These are phyloP conservation scores for Hibiscus trionum DNA, from an alignment of 345 rosid genomes.

Conservation along the genomic window DNA sequence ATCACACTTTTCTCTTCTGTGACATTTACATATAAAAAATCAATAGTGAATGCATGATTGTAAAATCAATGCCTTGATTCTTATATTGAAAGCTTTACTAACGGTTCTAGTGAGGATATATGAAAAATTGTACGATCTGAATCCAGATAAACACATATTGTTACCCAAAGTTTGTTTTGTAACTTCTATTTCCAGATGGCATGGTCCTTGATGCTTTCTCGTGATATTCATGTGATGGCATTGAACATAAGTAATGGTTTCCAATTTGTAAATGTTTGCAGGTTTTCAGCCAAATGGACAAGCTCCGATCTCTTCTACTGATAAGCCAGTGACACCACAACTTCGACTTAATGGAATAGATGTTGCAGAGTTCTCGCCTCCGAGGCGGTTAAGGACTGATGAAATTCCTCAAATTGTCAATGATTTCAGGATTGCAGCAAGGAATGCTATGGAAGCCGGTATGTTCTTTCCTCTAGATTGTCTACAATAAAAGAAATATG, in stretches of 20 bases:
- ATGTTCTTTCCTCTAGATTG: conserved; percentile 1
- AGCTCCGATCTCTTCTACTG: conserved; percentile 53
- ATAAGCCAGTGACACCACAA: conserved; percentile 44
- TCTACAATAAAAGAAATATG: not conserved
- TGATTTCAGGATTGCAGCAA: conserved; percentile 64
- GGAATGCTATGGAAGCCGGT: conserved; percentile 80
- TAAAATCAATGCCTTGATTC: not conserved
- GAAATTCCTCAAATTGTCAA: conserved; percentile 66
- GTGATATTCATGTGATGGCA: not conserved
- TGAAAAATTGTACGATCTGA: no score
- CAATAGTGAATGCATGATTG: not conserved
- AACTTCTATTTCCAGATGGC: not conserved
- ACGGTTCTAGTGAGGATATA: no score
- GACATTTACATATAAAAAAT: not conserved
- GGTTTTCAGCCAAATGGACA: conserved; percentile 59
- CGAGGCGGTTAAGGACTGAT: conserved; percentile 46
- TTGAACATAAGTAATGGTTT: not conserved
- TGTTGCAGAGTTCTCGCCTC: conserved; percentile 37
- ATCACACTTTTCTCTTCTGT: not conserved
- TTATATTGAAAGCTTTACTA: no score
- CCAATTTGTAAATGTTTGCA: conserved; percentile 9
- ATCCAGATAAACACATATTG: no score
- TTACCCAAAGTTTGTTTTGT: not conserved
- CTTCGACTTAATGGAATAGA: conserved; percentile 34
- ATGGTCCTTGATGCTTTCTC: not conserved